Base-by-base conservation (phyloP, 108 stramenopile genomes). In the Conticribra guillardii region DNA sequence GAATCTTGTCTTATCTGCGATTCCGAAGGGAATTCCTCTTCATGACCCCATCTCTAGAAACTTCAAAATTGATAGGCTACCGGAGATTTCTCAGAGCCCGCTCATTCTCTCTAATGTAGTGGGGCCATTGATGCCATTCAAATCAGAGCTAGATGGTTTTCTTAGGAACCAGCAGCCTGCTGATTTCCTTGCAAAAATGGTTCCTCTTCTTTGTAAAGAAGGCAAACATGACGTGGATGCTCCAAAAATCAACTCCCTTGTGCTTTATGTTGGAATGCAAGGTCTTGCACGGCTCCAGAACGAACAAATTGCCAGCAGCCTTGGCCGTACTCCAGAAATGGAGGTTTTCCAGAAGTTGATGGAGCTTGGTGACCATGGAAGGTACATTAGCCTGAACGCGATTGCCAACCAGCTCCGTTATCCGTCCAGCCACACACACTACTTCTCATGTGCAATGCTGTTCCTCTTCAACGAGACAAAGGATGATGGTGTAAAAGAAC, bases 351-450 rank as follows among this genome's bases (percentile, higher is more conserved):
- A 88, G 63, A 89, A 87, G 69, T 80, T 99, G 64, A 90, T 98
- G 86, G 89, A 94, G 31, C 82, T 98, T 50, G 93, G 98, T 73
- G 90, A 96, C 62, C 89, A 88, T 37, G 96, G 94, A 7, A 84
- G 99, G 33, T 99, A 99, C 87, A 85, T 90, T 57, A 85, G 95
- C 81, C 85, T 99, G 69, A 98, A 99, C 67, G 97, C 97, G 30
- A 92, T 99, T 59, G 99, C 98, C 32, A 98, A 99, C 71, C 98
- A 99, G 82, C 96, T 99, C 17, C 93, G 99, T 29, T 99, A 97
- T 72, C 99, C 99, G 19, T 99, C 98, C 63, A 97, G 92, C 69
- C 98, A 99, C 82, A 99, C 99, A 37, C 97, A 99, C 82, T 99
- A 97, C 83, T 99, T 98, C 66, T 96, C 95, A 23, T 96, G 95